phyloP scores from a whole-genome alignment of 164 flowering plant species.

The Aristolochia californica region DNA sequence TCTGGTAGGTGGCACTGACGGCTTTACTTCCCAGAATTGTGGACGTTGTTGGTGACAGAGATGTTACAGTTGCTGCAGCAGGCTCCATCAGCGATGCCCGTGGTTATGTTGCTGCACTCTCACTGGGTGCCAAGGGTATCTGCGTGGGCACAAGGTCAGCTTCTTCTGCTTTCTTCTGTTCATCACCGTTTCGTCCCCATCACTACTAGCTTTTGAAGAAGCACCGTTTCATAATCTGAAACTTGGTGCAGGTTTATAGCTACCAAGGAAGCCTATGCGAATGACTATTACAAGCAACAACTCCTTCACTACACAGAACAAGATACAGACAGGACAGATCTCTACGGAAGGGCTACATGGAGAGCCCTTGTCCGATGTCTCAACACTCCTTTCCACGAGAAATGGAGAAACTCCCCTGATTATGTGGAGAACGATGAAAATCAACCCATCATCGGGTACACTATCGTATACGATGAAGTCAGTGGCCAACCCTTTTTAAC shows the following conservation, averaged over 20 bases:
- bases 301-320: slow-evolving; percentile 18
- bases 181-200: too few species aligned
- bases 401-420: slow-evolving; percentile 14
- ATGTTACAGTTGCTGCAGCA: slow-evolving; percentile 20
- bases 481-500: neutral
- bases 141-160: slow-evolving; percentile 21
- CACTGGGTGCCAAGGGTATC: slow-evolving; percentile 24
- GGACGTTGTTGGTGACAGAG: slow-evolving; percentile 20
- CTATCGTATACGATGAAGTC: slow-evolving; percentile 13
- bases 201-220: too few species aligned
- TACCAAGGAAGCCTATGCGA: slow-evolving; percentile 22
- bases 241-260: slow-evolving; percentile 14
- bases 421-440: slow-evolving; percentile 10
- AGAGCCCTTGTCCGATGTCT: slow-evolving; percentile 22
- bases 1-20: slow-evolving; percentile 12
- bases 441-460: slow-evolving; percentile 15
- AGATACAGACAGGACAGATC: slow-evolving; percentile 20
- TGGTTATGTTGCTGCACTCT: slow-evolving; percentile 22
- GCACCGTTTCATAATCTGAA: neutral
- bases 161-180: neutral
- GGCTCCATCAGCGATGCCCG: slow-evolving; percentile 23
- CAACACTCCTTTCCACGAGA: slow-evolving; percentile 19
- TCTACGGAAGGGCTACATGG: slow-evolving; percentile 19
- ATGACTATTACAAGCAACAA: slow-evolving; percentile 23
- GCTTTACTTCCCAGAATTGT: slow-evolving; percentile 24